Percentiles rank a stretch among this genome's conserved stretches.
These are phyloP conservation scores for Physcia stellaris DNA, from an alignment of 495 filamentous ascomycete species.

Conservation along the genomic window DNA sequence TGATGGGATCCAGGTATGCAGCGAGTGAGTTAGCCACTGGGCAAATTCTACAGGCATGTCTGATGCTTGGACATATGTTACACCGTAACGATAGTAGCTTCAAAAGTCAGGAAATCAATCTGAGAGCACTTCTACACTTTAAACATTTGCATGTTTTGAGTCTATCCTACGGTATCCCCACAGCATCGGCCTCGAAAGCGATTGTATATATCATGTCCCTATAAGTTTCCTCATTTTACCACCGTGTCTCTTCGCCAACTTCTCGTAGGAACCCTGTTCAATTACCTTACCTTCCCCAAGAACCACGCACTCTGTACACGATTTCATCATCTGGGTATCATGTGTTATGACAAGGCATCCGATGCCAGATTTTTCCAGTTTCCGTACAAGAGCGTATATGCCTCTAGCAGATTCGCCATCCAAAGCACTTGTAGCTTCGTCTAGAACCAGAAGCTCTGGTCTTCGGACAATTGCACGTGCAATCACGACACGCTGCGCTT, in stretches of 20 bases:
- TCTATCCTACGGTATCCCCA: no score
- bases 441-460: constrained; percentile 62
- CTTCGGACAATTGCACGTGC: constrained; percentile 62
- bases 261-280: constrained; percentile 49
- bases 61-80: no score
- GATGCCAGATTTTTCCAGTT: constrained; percentile 31
- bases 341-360: constrained; percentile 65
- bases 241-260: constrained; percentile 28
- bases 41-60: no score
- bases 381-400: constrained; percentile 48
- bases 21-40: no score
- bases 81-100: no score
- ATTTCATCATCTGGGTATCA: constrained; percentile 66
- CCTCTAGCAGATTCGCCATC: constrained; percentile 56
- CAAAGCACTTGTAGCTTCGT: constrained; percentile 76
- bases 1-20: no score
- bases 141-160: no score
- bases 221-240: constrained; percentile 30
- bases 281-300: constrained; percentile 53
- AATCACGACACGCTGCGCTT: constrained; percentile 71
- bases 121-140: no score
- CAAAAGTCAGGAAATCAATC: no score
- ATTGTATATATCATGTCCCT: constrained; percentile 8
- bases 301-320: constrained; percentile 56
- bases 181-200: no score